Evolutionary conservation across 2,329 filamentous ascomycete species (phyloP).

Genomic region (Diaporthe citriasiana): DNA sequence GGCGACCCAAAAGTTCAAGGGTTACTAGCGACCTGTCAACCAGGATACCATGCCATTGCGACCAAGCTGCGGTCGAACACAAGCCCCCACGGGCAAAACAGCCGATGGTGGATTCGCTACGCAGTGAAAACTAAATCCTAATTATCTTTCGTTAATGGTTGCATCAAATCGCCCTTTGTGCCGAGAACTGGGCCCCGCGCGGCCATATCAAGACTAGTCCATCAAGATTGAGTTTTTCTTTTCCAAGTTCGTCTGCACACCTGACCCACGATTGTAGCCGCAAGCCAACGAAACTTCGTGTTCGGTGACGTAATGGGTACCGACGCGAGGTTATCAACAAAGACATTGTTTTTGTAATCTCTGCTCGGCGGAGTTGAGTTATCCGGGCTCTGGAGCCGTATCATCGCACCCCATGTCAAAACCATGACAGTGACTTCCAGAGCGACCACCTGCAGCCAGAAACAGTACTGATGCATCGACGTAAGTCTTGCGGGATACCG

Average conservation of each 20-base stretch:
- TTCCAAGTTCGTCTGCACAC: conserved; percentile 19
- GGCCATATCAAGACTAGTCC: conserved; percentile 8
- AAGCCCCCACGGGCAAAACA: conserved; percentile 13
- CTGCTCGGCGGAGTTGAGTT: background rate
- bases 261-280: conserved; percentile 21
- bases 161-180: background rate
- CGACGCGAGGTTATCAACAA: conserved; percentile 11
- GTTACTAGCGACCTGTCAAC: conserved; percentile 30
- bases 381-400: background rate
- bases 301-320: conserved; percentile 22
- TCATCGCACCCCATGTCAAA: background rate
- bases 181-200: conserved; percentile 13
- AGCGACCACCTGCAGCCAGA: conserved; percentile 1
- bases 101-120: conserved; percentile 19
- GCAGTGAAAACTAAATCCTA: conserved; percentile 7
- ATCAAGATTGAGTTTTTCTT: conserved; percentile 1
- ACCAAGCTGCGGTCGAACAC: background rate
- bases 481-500: background rate
- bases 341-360: background rate
- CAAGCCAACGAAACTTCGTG: conserved; percentile 19
- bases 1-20: conserved; percentile 5
- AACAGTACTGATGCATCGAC: conserved; percentile 11
- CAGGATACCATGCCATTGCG: conserved; percentile 10
- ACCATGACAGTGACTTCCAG: background rate
- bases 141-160: conserved; percentile 6